These are phyloP conservation scores for Chrysoporthe deuterocubensis DNA, from an alignment of 2,329 filamentous ascomycete species.

Conservation along the genomic window DNA sequence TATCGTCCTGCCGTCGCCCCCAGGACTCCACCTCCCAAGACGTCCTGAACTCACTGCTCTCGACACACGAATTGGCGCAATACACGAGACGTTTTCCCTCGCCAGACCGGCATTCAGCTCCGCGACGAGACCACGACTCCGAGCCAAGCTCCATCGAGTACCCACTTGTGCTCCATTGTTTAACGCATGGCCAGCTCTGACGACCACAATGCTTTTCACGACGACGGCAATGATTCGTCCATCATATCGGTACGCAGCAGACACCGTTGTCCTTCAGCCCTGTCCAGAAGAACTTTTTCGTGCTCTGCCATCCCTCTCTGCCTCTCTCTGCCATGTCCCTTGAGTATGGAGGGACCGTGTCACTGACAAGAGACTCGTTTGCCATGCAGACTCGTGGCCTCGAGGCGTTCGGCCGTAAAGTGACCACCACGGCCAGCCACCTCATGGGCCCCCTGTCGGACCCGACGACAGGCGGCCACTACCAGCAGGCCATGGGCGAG, in stretches of 20 bases:
- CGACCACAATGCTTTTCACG: slow-evolving; percentile 50
- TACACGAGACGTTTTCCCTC: not conserved
- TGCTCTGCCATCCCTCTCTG: slow-evolving; percentile 28
- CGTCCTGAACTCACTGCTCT: not conserved
- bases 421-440: slow-evolving; percentile 89
- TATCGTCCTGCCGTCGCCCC: not conserved
- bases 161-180: slow-evolving; percentile 29
- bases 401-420: slow-evolving; percentile 92
- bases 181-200: slow-evolving; percentile 39
- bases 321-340: slow-evolving; percentile 24
- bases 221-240: slow-evolving; percentile 55
- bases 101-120: slow-evolving; percentile 21
- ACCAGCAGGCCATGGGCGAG: slow-evolving; percentile 85
- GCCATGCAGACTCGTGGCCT: slow-evolving; percentile 74
- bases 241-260: slow-evolving; percentile 42
- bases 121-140: slow-evolving; percentile 15
- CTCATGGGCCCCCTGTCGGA: slow-evolving; percentile 74
- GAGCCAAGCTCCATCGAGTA: slow-evolving; percentile 27
- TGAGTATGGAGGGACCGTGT: slow-evolving; percentile 21
- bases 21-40: not conserved
- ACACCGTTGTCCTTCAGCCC: slow-evolving; percentile 11
- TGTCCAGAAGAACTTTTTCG: slow-evolving; percentile 10
- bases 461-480: slow-evolving; percentile 64
- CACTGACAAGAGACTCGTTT: slow-evolving; percentile 24
- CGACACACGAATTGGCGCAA: not conserved